Conservation (phyloP, 257 asterid species). For the Nicotiana noctiflora region DNA sequence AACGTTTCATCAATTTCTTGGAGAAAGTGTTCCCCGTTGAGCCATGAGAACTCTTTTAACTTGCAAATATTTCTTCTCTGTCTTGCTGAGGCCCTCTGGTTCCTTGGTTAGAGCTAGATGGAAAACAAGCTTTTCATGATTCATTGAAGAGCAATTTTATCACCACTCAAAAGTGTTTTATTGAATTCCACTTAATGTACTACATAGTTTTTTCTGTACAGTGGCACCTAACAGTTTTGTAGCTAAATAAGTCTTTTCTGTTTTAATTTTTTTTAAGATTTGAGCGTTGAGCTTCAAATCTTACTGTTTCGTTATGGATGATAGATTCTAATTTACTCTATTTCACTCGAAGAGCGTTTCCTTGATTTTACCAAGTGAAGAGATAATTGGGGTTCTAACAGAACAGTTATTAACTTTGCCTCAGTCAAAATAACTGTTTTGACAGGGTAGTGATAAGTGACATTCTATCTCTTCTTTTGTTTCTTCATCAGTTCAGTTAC, state of each 20-base stretch:
- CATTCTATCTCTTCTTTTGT: neutral
- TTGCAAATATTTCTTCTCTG: neutral
- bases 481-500: neutral
- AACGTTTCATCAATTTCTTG: constrained; percentile 58
- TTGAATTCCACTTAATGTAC: neutral
- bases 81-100: neutral
- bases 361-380: neutral
- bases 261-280: neutral
- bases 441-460: neutral
- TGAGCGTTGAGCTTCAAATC: neutral
- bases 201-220: neutral
- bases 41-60: constrained; percentile 23
- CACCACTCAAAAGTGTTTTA: neutral
- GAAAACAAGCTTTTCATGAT: neutral
- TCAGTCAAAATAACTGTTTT: neutral
- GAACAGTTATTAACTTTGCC: neutral
- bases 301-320: neutral
- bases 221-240: constrained; percentile 4
- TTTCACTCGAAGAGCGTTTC: neutral
- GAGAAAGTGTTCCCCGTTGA: constrained; percentile 56
- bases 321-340: neutral
- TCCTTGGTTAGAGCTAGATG: neutral
- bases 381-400: neutral
- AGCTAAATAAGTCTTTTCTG: neutral
- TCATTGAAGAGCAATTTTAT: neutral